Base-by-base conservation (phyloP, 2,329 filamentous ascomycete species). In the Coleophoma crateriformis region DNA sequence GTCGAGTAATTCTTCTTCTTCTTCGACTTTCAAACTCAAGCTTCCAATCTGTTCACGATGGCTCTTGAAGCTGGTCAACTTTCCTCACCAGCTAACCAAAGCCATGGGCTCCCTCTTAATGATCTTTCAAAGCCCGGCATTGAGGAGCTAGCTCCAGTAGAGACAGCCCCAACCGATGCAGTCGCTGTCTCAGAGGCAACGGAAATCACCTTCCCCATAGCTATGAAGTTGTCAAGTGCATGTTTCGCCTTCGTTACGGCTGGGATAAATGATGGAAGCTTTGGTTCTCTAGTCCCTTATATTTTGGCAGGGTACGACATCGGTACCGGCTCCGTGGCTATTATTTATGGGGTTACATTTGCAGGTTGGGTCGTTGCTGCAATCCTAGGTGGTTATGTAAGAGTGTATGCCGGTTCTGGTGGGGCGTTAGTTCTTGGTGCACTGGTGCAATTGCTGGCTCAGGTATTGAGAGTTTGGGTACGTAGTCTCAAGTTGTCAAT, bases 161-260 rank as follows among this genome's bases (percentile, higher is more conserved):
- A 27, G 5, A 27, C 27, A 27, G 8, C 27, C 8, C 27, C 27
- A 27, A 3, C 35, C 35, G 7, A 38, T n/a, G 35, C 13, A 8
- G 35, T 14, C 13, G 12, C 7, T 38, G 7, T 38, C 15, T n/a
- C 35, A 13, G 35, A 38, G 11, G 35, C 35, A 38, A 17, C 35
- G 8, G 35, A 8, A n/a, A 14, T 42, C 20, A 42, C 40, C 20
- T 22, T 42, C 12, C 8, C 40, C 40, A 14, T 22, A 19, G 19
- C 41, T n/a, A 13, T 78, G 34, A 82, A 80, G 59, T 64, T 85
- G 2, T 48, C 76, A 35, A 77, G 77, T 40, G 73, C 77, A 2
- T 76, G 75, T 0, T 77, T 84, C 54, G 81, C 79, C 0, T 86
- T 85, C 67, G 84, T 86, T 58, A 79, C 82, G 32, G 80, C 82